Evolutionary conservation across 1,284 basidiomycete species (phyloP).

Genomic region (Leccinum griseonigrum): DNA sequence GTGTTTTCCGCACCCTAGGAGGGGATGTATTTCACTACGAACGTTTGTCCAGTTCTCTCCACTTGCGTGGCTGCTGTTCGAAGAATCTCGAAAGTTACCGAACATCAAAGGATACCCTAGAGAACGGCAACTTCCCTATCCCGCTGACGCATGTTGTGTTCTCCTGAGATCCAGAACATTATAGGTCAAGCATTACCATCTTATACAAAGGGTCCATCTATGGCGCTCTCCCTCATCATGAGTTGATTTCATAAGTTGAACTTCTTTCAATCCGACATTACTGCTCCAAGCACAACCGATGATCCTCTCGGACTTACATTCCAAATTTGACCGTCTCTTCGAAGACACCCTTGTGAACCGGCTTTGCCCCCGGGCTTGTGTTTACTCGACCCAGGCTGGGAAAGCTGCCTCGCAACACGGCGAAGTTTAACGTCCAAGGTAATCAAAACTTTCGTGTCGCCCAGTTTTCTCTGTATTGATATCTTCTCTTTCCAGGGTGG

Average conservation of each 20-base stretch:
- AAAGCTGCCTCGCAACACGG: too few species aligned
- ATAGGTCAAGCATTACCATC: background rate
- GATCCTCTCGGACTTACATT: background rate
- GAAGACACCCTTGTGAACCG: slow-evolving; percentile 1
- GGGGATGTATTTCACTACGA: too few species aligned
- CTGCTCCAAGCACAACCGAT: background rate
- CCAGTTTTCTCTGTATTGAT: background rate
- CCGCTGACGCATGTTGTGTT: background rate
- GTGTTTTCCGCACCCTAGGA: too few species aligned
- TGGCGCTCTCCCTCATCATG: too few species aligned
- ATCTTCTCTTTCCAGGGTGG: slow-evolving; percentile 25
- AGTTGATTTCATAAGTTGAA: background rate
- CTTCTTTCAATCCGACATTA: background rate
- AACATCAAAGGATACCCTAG: background rate
- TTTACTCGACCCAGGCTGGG: too few species aligned
- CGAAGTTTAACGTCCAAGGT: too few species aligned
- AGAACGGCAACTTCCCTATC: background rate
- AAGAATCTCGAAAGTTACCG: slow-evolving; percentile 9
- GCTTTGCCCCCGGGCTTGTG: background rate
- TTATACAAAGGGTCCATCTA: slow-evolving; percentile 11
- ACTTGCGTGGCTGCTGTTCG: background rate
- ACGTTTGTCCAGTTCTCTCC: too few species aligned
- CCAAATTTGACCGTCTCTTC: slow-evolving; percentile 13
- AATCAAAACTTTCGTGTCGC: too few species aligned
- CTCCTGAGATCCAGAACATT: slow-evolving; percentile 6